These are phyloP conservation scores for Podila epicladia DNA, from an alignment of 192 early-diverging fungal genomes.

Conservation along the genomic window DNA sequence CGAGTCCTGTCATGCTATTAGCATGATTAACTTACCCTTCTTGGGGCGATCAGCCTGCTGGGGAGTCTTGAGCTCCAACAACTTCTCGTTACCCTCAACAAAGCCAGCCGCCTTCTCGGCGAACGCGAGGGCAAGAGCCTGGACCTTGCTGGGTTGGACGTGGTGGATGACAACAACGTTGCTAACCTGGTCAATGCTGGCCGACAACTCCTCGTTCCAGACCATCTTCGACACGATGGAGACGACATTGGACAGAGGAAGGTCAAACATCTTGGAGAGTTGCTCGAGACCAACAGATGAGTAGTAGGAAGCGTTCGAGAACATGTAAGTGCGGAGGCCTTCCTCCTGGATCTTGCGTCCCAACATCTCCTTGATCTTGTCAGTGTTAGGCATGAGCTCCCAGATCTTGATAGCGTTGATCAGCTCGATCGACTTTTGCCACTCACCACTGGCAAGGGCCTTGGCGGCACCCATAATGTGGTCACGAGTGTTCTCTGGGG, in stretches of 20 bases:
- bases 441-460: conserved; percentile 91
- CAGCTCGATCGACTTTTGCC: conserved; percentile 86
- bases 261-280: conserved; percentile 89
- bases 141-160: conserved; percentile 77
- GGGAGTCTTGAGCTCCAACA: conserved; percentile 78
- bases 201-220: conserved; percentile 90
- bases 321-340: conserved; percentile 95
- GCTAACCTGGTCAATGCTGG: conserved; percentile 86
- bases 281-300: conserved; percentile 86
- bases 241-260: conserved; percentile 71
- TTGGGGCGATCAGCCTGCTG: conserved; percentile 45
- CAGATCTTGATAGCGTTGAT: conserved; percentile 96
- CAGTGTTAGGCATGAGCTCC: conserved; percentile 86
- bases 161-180: conserved; percentile 85
- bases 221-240: conserved; percentile 94
- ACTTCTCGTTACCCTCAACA: conserved; percentile 92
- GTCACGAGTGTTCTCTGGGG: conserved; percentile 98
- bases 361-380: conserved; percentile 93
- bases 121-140: conserved; percentile 87
- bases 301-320: conserved; percentile 92
- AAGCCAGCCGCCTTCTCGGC: conserved; percentile 88
- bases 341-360: conserved; percentile 93
- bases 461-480: conserved; percentile 98
- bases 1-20: not conserved
- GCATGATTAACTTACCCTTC: conserved; percentile 22